Evolutionary conservation across 495 filamentous ascomycete species (phyloP), one percentile per base, ranked within the genome.

Genomic region (Hypoxylon crocopeplum): DNA sequence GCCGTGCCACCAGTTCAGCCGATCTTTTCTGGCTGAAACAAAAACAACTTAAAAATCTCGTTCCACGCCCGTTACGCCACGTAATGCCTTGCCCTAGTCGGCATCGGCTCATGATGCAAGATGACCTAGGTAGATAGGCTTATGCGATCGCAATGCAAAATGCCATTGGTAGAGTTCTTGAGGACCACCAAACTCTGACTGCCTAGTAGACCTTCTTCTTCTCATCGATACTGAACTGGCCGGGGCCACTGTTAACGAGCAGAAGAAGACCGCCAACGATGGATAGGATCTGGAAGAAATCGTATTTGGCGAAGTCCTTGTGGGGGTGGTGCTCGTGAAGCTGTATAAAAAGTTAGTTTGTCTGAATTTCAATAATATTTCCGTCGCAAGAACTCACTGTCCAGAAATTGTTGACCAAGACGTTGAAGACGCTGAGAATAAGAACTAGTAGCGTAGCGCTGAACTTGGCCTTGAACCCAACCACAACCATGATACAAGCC

Each of bases 381-480:
- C 7, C 2, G n/a, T 13, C 13, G 38, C 20, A 21, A 12, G 41
- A 65, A 84, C 90, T 81, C 81, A 98, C 93, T 72, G 93, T 98
- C 94, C 94, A 98, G 86, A 97, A 98, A 83, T 98, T 98, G 85
- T 98, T 98, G 50, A 98, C 95, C 62, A 97, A 64, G 25, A 98
- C 70, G 72, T 98, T 98, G 81, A 98, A 98, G 49, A 97, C 82
- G 77, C 92, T 96, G 72, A 98, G 76, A 69, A 98, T 90, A 45
- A 98, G 84, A 24, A 98, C 94, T 45, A 98, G 78, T 58, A 98
- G 85, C 27, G 93, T 91, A 12, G 94, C 93, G 72, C 93, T 97
- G 82, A 88, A 96, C 84, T 98, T 98, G 55, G 94, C 93, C 87
- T 98, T 98, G 84, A 98, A 98, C 38, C 94, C 94, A 53, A 98